Evolutionary conservation across 306 rosid species (phyloP).

Genomic region (Delonix regia): DNA sequence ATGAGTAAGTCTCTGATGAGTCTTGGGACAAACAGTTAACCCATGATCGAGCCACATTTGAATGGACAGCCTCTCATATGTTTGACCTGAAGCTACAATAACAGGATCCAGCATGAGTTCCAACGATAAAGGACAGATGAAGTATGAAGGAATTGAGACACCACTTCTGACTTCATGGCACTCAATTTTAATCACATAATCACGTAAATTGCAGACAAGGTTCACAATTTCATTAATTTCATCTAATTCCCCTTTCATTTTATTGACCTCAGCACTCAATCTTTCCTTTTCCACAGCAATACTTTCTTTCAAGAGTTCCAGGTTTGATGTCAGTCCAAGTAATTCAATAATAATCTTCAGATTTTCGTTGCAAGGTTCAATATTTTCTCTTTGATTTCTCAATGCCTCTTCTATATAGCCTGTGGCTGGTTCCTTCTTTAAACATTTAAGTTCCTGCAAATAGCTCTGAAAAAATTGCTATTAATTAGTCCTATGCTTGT

Average conservation of each 20-base stretch:
- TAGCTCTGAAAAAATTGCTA: conserved; percentile 57
- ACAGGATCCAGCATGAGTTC: conserved; percentile 94
- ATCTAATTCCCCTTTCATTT: conserved; percentile 55
- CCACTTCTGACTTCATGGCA: conserved; percentile 51
- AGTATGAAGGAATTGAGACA: conserved; percentile 71
- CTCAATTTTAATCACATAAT: conserved; percentile 62
- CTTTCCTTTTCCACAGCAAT: conserved; percentile 88
- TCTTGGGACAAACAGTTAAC: conserved; percentile 80
- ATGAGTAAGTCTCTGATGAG: conserved; percentile 71
- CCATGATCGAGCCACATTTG: conserved; percentile 89
- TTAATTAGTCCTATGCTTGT: conserved; percentile 36
- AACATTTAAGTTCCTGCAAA: conserved; percentile 65
- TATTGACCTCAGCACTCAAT: conserved; percentile 55
- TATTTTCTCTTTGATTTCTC: conserved; percentile 53
- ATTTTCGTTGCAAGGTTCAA: conserved; percentile 52
- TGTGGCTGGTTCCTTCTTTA: conserved; percentile 66
- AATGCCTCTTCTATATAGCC: conserved; percentile 71
- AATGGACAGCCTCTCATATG: conserved; percentile 77
- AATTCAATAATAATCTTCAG: conserved; percentile 60
- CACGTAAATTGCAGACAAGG: conserved; percentile 67
- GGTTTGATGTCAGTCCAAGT: conserved; percentile 66
- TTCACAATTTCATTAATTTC: conserved; percentile 61
- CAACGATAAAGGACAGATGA: conserved; percentile 84
- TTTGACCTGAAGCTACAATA: conserved; percentile 95
- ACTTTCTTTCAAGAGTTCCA: conserved; percentile 81